phyloP scores from a whole-genome alignment of 2,329 filamentous ascomycete genomes.

The Ophiostoma fasciatum region DNA sequence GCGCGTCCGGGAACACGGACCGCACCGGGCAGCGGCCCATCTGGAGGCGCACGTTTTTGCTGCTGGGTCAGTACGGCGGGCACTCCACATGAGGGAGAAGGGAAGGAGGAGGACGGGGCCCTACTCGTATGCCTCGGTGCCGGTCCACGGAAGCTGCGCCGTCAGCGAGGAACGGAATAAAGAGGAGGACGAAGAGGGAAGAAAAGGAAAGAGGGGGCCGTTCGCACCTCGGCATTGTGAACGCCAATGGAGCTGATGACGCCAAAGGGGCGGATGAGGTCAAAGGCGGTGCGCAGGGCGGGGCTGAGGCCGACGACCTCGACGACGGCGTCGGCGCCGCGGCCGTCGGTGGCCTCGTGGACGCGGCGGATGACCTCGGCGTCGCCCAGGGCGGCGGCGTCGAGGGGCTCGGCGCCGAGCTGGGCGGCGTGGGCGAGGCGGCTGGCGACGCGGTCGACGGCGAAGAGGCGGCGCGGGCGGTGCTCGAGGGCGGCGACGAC shows the following conservation, averaged over 20 bases:
- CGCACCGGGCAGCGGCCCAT: constrained; percentile 67
- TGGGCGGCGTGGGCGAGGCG: constrained; percentile 57
- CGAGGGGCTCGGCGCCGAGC: constrained; percentile 70
- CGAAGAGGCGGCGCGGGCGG: constrained; percentile 60
- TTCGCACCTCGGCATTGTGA: constrained; percentile 58
- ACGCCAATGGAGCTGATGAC: constrained; percentile 63
- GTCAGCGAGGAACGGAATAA: too few relatives aligned
- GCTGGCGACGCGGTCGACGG: constrained; percentile 63
- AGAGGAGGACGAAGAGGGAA: too few relatives aligned
- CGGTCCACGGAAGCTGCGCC: constrained; percentile 54
- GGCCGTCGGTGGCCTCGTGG: constrained; percentile 58
- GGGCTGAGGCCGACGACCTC: constrained; percentile 60
- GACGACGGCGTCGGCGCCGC: constrained; percentile 75
- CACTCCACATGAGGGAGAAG: not conserved
- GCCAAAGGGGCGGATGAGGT: constrained; percentile 57
- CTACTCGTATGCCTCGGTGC: constrained; percentile 45
- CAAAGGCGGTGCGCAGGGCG: constrained; percentile 55
- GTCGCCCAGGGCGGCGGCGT: constrained; percentile 54
- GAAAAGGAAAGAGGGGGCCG: too few relatives aligned
- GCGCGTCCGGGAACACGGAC: constrained; percentile 50
- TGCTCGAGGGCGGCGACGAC: constrained; percentile 63
- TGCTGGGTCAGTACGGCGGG: constrained; percentile 12
- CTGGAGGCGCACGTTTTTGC: constrained; percentile 58
- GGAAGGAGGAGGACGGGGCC: too few relatives aligned
- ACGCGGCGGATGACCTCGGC: constrained; percentile 54